Percentiles rank a stretch among this genome's conserved stretches.
These are phyloP conservation scores for Excoecaria agallocha DNA, from an alignment of 345 rosid species.

Conservation along the genomic window DNA sequence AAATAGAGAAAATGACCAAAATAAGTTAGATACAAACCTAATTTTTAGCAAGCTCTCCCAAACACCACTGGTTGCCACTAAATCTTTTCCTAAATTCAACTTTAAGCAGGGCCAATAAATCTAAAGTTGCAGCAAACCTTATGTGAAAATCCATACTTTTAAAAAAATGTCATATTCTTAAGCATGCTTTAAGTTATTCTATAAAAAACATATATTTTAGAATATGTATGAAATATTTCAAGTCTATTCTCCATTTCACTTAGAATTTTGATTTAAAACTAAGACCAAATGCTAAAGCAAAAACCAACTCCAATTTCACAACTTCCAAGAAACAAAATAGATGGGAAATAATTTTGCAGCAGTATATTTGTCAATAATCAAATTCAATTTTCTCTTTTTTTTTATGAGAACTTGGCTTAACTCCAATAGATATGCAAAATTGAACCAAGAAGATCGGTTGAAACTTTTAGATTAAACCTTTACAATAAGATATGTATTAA, in stretches of 20 bases:
- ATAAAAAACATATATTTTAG: too few species aligned
- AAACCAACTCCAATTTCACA: neutral
- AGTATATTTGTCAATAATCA: neutral
- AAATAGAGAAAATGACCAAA: neutral
- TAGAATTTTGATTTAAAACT: too few species aligned
- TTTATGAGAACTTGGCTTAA: neutral
- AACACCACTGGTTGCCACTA: constrained; percentile 62
- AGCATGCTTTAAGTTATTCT: too few species aligned
- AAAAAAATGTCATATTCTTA: too few species aligned
- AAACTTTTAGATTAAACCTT: neutral
- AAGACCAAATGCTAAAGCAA: neutral
- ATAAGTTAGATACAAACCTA: constrained; percentile 41
- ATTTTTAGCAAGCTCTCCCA: constrained; percentile 88
- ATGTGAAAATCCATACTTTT: constrained; percentile 25
- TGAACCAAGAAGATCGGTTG: neutral
- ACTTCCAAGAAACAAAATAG: neutral
- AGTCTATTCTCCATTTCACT: too few species aligned
- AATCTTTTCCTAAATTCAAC: constrained; percentile 65
- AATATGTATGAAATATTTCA: too few species aligned
- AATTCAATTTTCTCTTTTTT: neutral
- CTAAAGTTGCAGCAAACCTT: constrained; percentile 53
- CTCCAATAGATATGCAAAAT: neutral
- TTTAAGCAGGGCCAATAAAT: constrained; percentile 82
- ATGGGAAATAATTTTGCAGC: neutral
- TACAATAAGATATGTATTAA: neutral